Conservation (phyloP, 345 rosid species). For the Boechera divaricarpa region DNA sequence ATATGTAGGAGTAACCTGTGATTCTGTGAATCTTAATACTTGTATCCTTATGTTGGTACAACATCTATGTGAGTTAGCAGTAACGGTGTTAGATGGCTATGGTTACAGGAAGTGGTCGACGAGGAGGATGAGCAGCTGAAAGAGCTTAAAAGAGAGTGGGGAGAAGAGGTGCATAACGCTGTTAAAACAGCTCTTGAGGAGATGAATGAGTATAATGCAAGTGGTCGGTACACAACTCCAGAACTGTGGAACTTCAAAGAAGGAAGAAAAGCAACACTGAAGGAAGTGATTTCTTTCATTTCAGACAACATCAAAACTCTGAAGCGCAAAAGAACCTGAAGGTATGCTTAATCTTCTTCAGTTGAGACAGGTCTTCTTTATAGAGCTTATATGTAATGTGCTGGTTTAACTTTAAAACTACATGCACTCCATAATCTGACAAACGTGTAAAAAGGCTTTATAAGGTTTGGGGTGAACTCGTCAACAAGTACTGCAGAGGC, state of each 20-base stretch:
- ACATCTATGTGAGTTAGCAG: conserved; percentile 8
- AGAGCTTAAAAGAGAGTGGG: conserved; percentile 70
- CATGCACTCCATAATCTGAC: not conserved
- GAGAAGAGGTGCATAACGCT: conserved; percentile 59
- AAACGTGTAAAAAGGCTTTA: conserved; percentile 6
- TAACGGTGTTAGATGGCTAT: conserved; percentile 30
- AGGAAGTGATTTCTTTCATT: conserved; percentile 69
- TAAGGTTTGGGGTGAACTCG: conserved; percentile 4
- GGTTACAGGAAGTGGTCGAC: conserved; percentile 62
- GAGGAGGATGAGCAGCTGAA: conserved; percentile 75
- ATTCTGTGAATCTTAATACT: conserved; percentile 22
- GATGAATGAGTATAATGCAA: conserved; percentile 77
- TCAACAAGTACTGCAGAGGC: not conserved
- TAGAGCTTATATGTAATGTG: conserved; percentile 10
- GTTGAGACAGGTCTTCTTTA: conserved; percentile 19
- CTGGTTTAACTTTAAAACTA: not conserved
- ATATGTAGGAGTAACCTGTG: conserved; percentile 7
- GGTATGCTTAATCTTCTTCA: conserved; percentile 32
- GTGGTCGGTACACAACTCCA: conserved; percentile 64
- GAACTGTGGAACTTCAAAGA: conserved; percentile 84
- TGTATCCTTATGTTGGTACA: conserved; percentile 8
- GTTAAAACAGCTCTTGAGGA: conserved; percentile 73
- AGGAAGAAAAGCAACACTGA: conserved; percentile 78
- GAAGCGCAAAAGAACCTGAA: conserved; percentile 64
- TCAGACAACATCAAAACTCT: conserved; percentile 46